Percentiles rank a stretch among this genome's conserved stretches.
Conservation (phyloP, 768 basidiomycete species). For the Hydnum rufescens region DNA sequence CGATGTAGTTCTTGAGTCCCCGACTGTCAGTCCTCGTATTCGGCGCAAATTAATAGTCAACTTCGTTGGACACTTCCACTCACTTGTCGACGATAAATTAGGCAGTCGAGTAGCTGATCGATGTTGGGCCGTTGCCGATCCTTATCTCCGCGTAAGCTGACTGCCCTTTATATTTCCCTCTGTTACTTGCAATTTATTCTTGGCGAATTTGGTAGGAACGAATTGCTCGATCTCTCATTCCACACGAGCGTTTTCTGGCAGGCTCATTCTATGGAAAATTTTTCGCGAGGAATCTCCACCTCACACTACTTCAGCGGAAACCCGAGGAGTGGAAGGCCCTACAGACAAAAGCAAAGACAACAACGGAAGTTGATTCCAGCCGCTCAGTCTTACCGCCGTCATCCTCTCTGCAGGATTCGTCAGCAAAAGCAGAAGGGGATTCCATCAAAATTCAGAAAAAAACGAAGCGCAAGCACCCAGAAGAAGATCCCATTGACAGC, state of each 20-base stretch:
- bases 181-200: neutral
- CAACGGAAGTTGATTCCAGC: slow-evolving; percentile 13
- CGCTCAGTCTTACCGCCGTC: slow-evolving; percentile 12
- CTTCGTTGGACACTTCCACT: slow-evolving; percentile 60
- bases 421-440: too few species aligned
- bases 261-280: slow-evolving; percentile 74
- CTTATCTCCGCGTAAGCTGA: slow-evolving; percentile 63
- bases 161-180: neutral
- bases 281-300: slow-evolving; percentile 58
- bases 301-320: slow-evolving; percentile 56
- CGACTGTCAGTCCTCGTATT: slow-evolving; percentile 39
- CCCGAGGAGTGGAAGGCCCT: slow-evolving; percentile 70
- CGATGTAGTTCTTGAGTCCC: slow-evolving; percentile 49
- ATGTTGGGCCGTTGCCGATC: slow-evolving; percentile 84
- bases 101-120: slow-evolving; percentile 80
- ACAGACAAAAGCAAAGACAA: slow-evolving; percentile 21
- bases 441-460: slow-evolving; percentile 32
- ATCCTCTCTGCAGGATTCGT: too few species aligned
- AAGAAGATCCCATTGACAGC: slow-evolving; percentile 56
- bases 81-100: slow-evolving; percentile 72
- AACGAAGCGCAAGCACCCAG: too few species aligned
- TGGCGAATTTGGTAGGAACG: slow-evolving; percentile 43
- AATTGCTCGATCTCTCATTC: slow-evolving; percentile 62
- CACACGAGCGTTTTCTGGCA: slow-evolving; percentile 49
- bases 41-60: slow-evolving; percentile 53